These are phyloP conservation scores for Blastocystis sp. DNA, from an alignment of 352 stramenopile species.

Conservation along the genomic window DNA sequence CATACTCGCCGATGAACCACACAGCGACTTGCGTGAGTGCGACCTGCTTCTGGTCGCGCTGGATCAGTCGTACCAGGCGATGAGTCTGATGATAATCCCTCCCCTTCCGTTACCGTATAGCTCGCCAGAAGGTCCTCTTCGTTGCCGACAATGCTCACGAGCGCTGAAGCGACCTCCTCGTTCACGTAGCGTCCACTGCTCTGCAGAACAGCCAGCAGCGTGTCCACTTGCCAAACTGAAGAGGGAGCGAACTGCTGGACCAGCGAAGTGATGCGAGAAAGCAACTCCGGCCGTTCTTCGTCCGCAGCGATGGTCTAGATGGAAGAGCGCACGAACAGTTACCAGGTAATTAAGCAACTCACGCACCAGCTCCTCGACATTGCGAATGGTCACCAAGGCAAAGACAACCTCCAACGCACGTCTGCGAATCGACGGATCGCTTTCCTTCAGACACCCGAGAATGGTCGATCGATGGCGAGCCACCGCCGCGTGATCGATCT, in stretches of 20 bases:
- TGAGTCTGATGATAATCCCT: conserved; percentile 88
- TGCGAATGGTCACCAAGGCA: conserved; percentile 89
- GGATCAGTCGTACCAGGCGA: conserved; percentile 88
- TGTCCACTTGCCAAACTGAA: conserved; percentile 85
- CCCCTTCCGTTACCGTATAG: conserved; percentile 70
- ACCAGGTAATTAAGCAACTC: conserved; percentile 99
- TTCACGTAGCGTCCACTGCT: conserved; percentile 87
- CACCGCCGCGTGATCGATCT: conserved; percentile 72
- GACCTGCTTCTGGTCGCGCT: conserved; percentile 85
- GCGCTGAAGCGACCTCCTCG: conserved; percentile 72
- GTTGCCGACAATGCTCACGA: conserved; percentile 53
- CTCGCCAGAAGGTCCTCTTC: conserved; percentile 74
- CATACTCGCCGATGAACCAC: conserved; percentile 96
- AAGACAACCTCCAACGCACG: conserved; percentile 97
- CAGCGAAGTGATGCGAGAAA: conserved; percentile 82
- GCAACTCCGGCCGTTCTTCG: conserved; percentile 88
- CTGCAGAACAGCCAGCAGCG: conserved; percentile 93
- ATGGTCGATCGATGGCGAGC: conserved; percentile 93
- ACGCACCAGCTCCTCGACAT: conserved; percentile 86
- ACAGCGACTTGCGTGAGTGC: conserved; percentile 91
- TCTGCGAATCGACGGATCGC: conserved; percentile 94
- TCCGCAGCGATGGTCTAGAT: conserved; percentile 73
- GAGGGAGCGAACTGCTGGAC: conserved; percentile 73
- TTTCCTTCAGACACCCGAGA: conserved; percentile 86
- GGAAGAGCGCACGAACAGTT: background rate